Evolutionary conservation across 2,329 filamentous ascomycete genomes (phyloP), one percentile per base, ranked within the genome.

Genomic region (Penicillium sp.): DNA sequence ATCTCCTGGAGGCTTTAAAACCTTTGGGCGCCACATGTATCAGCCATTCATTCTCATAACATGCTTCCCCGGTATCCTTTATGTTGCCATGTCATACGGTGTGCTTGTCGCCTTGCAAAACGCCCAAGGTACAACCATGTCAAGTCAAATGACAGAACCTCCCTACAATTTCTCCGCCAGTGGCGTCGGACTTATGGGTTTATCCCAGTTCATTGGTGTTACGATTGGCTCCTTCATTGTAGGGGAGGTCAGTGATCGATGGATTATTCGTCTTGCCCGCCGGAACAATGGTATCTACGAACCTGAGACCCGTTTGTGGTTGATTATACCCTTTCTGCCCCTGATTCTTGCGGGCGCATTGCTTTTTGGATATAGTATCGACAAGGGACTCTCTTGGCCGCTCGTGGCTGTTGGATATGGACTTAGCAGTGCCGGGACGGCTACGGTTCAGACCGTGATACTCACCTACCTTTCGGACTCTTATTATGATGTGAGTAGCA

Each of bases 21-120:
- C 47, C 28, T 20, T 33, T 66, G 9, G 47, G 47, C 64, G 61
- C 18, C 68, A 71, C 55, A 61, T 63, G 56, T 66, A 62, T 20
- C 64, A 67, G 16, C 69, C 69, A 0, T 64, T 72, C 35, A 18
- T 66, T 3, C 64, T 71, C 20, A 59, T 76, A 7, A 61, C 64
- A 28, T 58, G 60, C 0, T 71, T 77, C 11, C 92, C 92, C 2
- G 72, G 72, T 1, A 70, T 77, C 20, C 56, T 71, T 30, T 77
- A 73, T 53, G 73, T 71, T 2, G 69, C 71, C 1, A 26, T 78
- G 1, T 65, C 71, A 30, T 77, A 74, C 26, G 75, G 72, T 1
- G 66, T 71, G 7, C 60, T 76, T 12, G 60, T 76, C 0, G 71
- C 71, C 7, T 74, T 68, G 65, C 65, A 68, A 3, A 70, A 71